These are phyloP conservation scores for Coemansia sp. DNA, from an alignment of 192 early-diverging fungal species.

Conservation along the genomic window DNA sequence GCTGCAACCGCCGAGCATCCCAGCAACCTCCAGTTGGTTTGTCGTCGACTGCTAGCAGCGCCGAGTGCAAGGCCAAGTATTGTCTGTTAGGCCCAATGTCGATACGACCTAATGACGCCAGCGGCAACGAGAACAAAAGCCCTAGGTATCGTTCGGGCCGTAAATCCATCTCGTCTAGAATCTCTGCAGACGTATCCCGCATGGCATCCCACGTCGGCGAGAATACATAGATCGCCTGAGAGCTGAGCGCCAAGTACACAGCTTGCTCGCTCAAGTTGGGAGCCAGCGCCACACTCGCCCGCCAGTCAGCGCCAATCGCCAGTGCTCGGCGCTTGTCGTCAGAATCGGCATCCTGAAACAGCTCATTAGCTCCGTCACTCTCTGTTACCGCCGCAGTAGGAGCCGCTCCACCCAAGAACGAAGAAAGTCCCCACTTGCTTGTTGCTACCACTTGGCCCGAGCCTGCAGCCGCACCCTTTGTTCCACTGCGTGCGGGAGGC, in stretches of 20 bases:
- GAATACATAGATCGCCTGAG: constrained; percentile 51
- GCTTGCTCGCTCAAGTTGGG: constrained; percentile 41
- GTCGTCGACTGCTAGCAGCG: constrained; percentile 17
- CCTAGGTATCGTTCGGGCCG: constrained; percentile 46
- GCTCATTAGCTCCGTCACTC: not conserved
- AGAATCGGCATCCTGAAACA: not conserved
- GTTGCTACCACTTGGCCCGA: constrained; percentile 5
- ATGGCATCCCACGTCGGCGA: constrained; percentile 34
- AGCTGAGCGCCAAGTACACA: constrained; percentile 50
- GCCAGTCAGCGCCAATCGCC: constrained; percentile 6
- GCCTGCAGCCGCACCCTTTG: not conserved
- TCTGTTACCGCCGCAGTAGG: not conserved
- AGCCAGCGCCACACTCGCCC: constrained; percentile 17
- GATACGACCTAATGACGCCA: constrained; percentile 46
- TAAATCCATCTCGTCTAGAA: constrained; percentile 34
- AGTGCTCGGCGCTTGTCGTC: constrained; percentile 7
- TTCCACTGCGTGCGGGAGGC: constrained; percentile 6
- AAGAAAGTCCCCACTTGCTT: constrained; percentile 44
- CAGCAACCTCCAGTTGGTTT: not conserved
- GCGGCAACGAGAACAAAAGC: constrained; percentile 36
- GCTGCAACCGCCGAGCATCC: constrained; percentile 7
- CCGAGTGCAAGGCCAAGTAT: constrained; percentile 50
- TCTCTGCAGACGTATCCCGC: not conserved
- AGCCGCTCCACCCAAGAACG: constrained; percentile 26
- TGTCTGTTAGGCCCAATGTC: constrained; percentile 58